Base-by-base conservation (phyloP, 2,329 filamentous ascomycete genomes). In the Neonectria coccinea region DNA sequence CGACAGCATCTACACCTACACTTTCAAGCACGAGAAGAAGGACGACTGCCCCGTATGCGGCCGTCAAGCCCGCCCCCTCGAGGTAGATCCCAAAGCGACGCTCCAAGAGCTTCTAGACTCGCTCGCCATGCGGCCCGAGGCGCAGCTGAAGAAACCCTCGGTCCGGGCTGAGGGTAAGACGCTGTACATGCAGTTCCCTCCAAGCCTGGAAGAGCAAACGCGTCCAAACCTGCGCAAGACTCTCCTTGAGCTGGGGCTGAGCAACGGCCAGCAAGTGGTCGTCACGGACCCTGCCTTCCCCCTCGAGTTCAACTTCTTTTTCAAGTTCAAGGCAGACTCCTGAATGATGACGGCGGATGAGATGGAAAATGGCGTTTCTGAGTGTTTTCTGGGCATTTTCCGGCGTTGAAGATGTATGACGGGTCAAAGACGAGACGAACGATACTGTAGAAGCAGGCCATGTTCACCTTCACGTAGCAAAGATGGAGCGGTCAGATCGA, bases 1-100 rank as follows among this genome's bases (percentile, higher is more conserved):
- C 75, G 95, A 97, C 75, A 88, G 92, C 70, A 91, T 99, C 70
- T 99, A 99, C 82, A 99, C 96, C 0, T 97, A 97, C 79, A 99
- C 96, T 0, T 99, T 98, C 78, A 91, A 94, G 74, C 94, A 97
- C 74, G 91, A 97, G 80, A 93, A 92, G 83, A 98, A 97, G 79
- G 87, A 91, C 16, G 96, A 98, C 79, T 99, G 96, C 70, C 94
- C 96, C 2, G 96, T 98, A 7, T 99, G 96, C 75, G 94, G 95
- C 18, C 92, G 93, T 57, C 81, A 93, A 62, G 89, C 96, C 4
- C 91, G 93, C 56, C 90, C 91, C 27, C 84, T 98, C 14, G 81
- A 86, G 2, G 87, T 97, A 25, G 87, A 94, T 73, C 86, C 91
- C 0, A 85, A 88, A 45, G 84, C 84, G 75, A 97, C 93, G 0